These are phyloP conservation scores for Saturnispora dispora DNA, from an alignment of 805 yeast species.

Conservation along the genomic window DNA sequence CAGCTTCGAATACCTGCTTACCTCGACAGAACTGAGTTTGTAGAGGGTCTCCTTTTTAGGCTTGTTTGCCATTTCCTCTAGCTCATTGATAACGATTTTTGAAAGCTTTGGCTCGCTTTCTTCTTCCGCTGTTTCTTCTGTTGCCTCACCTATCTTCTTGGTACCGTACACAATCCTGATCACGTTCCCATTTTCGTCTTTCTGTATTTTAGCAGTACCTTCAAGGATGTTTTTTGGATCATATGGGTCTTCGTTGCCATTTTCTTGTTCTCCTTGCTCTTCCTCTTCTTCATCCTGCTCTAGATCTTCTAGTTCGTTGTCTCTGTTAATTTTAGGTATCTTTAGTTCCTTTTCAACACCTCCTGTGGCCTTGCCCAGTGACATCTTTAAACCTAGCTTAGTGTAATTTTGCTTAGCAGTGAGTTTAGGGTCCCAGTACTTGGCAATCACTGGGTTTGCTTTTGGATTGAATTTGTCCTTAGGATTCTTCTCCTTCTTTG, in stretches of 20 bases:
- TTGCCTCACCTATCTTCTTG: conserved; percentile 27
- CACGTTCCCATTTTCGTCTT: conserved; percentile 64
- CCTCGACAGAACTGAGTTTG: conserved; percentile 60
- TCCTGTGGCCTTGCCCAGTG: conserved; percentile 63
- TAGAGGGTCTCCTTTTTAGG: conserved; percentile 37
- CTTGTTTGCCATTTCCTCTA: conserved; percentile 51
- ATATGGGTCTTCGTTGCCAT: conserved; percentile 31
- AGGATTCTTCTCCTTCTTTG: conserved; percentile 57
- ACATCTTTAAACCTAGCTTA: conserved; percentile 64
- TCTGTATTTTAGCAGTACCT: conserved; percentile 69
- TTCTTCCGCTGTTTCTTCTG: background rate
- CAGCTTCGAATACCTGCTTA: conserved; percentile 56
- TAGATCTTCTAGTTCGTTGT: conserved; percentile 13
- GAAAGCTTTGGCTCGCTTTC: conserved; percentile 25
- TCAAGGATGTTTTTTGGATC: conserved; percentile 58
- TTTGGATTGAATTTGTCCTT: conserved; percentile 57
- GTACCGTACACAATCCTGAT: conserved; percentile 63
- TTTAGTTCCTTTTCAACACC: conserved; percentile 61
- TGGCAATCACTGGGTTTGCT: conserved; percentile 76
- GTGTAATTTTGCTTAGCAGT: conserved; percentile 85
- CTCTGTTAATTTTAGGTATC: conserved; percentile 23
- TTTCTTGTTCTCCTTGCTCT: conserved; percentile 29
- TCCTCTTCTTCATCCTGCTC: conserved; percentile 22
- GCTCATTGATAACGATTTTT: conserved; percentile 56
- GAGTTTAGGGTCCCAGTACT: conserved; percentile 77